Evolutionary conservation across 2,329 filamentous ascomycete genomes (phyloP), one percentile per base, ranked within the genome.

Genomic region (Lasiodiplodia theobromae): DNA sequence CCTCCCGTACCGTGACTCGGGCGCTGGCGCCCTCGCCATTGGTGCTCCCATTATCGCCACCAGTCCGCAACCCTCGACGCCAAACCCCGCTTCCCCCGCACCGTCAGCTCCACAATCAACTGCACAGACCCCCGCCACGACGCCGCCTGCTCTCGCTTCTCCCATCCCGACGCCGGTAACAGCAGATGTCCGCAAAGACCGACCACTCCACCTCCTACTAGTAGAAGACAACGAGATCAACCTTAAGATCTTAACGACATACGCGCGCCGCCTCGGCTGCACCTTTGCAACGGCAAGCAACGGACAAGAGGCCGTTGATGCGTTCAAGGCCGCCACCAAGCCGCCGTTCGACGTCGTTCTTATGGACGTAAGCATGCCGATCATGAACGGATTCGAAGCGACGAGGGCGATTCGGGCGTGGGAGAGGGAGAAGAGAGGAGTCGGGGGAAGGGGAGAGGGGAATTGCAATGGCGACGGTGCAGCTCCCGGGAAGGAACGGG

Each of bases 171-270:
- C 67, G 16, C 49, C 54, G 21, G 14, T 51, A 51, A 12, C 25
- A 38, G n/a, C 18, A 28, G 16, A 31, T 10, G 14, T 14, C 21
- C 47, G 18, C 31, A 7, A 5, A 16, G 18, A 51, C 23, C 23
- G 16, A 21, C 38, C 14, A 49, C 53, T 25, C 44, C 66, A 62
- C 12, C 66, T 70, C 21, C 69, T 70, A 11, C 58, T 68, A 2
- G 69, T 70, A 23, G 69, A 70, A n/a, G 70, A 71, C 53, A 71
- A 71, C 68, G 21, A 57, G 4, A 57, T 71, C 44, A 88, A 83
- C 78, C 74, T 81, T 74, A 70, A 77, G 88, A 74, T 91, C 91
- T 47, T 89, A 86, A 69, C 91, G 16, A 70, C 69, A 5, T 71
- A 69, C 44, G 64, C 68, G 34, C 38, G 34, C 6, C 68, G 66